A percentile compares a stretch with the other conserved stretches of the same genome.
These are phyloP conservation scores for Ustilago trichophora DNA, from an alignment of 1,284 basidiomycete genomes.

Conservation along the genomic window DNA sequence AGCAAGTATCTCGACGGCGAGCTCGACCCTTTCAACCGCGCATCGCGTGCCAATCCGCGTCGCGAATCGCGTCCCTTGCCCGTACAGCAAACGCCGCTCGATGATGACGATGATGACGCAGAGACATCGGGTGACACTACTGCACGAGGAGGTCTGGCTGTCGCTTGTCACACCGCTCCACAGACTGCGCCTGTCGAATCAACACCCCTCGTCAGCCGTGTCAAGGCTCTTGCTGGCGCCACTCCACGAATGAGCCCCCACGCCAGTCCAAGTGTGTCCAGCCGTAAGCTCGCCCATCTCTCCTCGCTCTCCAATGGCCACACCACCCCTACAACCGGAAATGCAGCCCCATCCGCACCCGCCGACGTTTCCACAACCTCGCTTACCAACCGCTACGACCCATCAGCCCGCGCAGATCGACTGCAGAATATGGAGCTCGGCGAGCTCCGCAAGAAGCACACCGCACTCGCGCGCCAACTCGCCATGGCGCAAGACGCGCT, in stretches of 20 bases:
- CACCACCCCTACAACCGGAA: background rate
- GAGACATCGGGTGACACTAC: constrained; percentile 35
- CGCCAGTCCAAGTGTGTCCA: constrained; percentile 36
- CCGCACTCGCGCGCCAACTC: constrained; percentile 18
- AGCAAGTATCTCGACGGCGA: constrained; percentile 44
- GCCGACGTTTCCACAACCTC: constrained; percentile 19
- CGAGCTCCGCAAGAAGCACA: constrained; percentile 39
- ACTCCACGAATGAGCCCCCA: constrained; percentile 42
- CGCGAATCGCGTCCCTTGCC: constrained; percentile 44
- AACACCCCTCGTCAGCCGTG: constrained; percentile 28
- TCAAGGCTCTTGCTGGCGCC: constrained; percentile 19
- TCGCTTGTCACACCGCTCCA: background rate
- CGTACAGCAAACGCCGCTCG: constrained; percentile 2
- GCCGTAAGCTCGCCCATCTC: constrained; percentile 41
- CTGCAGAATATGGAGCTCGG: constrained; percentile 35
- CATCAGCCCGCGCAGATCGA: constrained; percentile 32
- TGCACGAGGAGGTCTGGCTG: constrained; percentile 20
- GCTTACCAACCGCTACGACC: constrained; percentile 26
- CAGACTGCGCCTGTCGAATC: constrained; percentile 23
- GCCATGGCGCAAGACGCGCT: constrained; percentile 22
- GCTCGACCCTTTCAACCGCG: constrained; percentile 46
- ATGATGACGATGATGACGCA: constrained; percentile 10
- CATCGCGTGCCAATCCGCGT: constrained; percentile 30
- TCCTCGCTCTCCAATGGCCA: constrained; percentile 29
- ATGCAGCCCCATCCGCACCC: background rate